Base-by-base conservation (phyloP, 768 basidiomycete species). In the Lentinula raphanica region DNA sequence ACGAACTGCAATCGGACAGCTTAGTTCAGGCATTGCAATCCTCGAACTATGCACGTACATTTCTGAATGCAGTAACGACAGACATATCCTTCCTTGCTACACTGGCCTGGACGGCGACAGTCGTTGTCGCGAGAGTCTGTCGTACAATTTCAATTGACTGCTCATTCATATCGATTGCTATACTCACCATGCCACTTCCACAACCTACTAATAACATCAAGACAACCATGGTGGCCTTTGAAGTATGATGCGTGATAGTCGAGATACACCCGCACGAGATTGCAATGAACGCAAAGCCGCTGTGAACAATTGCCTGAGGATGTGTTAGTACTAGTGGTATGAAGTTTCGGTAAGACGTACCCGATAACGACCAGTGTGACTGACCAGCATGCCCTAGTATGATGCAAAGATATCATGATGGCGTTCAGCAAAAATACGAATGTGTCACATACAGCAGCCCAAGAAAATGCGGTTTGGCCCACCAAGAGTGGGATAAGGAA, bases 71-170 rank as follows among this genome's bases (percentile, higher is more conserved):
- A 0, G 88, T 90, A 0, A 90, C 87, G 6, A 87, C 85, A 1
- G 86, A 85, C 87, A 90, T 89, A 58, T 92, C 88, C 38, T 75
- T 76, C 38, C 88, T 72, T 0, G 80, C 69, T 0, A 90, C 88
- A 27, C 86, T 84, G 0, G 88, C 87, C 65, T 92, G 90, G 9
- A 82, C 85, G 0, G 86, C 86, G 3, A 88, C 81, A 0, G 86
- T 88, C 0, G 85, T 87, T 0, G 85, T 87, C 66, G 82, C 80
- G 7, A 81, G 63, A 0, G 81, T 84, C 80, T 84, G 38, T 21
- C 46, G 15, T 17, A 35, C 28, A 12, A 17, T 5, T 29, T 17
- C 9, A 1, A 23, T 9, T 0, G 5, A 23, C 23, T 4, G 1
- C 6, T 12, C 13, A 31, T 25, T n/a, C 13, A 49, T 7, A 6